Evolutionary conservation across 371 early-diverging fungal genomes (phyloP).

Genomic region (Mucor circinelloides): DNA sequence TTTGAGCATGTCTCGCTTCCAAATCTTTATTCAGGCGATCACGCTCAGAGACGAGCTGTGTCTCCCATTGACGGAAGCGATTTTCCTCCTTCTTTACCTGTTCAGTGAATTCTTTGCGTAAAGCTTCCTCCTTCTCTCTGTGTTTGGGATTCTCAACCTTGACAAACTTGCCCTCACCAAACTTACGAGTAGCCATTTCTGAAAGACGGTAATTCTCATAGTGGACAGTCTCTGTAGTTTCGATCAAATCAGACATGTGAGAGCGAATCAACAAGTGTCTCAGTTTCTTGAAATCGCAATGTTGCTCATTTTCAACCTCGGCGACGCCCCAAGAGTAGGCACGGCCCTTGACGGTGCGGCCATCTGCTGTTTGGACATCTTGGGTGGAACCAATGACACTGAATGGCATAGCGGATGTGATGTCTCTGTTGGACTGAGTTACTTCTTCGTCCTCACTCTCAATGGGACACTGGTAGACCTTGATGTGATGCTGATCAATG

Average conservation of each 20-base stretch:
- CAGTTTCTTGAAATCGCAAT: conserved; percentile 93
- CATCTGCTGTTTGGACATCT: conserved; percentile 78
- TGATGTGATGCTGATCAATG: conserved; percentile 74
- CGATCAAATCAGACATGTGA: conserved; percentile 92
- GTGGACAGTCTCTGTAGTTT: conserved; percentile 86
- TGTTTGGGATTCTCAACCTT: conserved; percentile 81
- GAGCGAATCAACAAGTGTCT: conserved; percentile 89
- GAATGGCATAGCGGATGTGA: conserved; percentile 91
- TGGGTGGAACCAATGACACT: conserved; percentile 90
- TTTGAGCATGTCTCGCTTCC: conserved; percentile 89
- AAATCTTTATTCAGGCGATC: conserved; percentile 96
- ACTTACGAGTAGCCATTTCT: conserved; percentile 82
- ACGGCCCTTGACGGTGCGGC: conserved; percentile 81
- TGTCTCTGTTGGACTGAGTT: conserved; percentile 75
- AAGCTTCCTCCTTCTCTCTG: conserved; percentile 91
- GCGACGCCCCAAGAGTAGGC: conserved; percentile 95
- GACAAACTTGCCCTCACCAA: conserved; percentile 67
- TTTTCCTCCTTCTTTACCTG: conserved; percentile 91
- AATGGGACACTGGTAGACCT: conserved; percentile 74
- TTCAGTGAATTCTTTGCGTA: conserved; percentile 91
- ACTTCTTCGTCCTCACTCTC: conserved; percentile 86
- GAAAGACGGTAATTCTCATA: conserved; percentile 87
- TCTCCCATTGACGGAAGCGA: conserved; percentile 94
- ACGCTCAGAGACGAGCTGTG: conserved; percentile 91
- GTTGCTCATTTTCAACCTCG: conserved; percentile 88